Evolutionary conservation across 1,284 basidiomycete species (phyloP), one percentile per base, ranked within the genome.

Genomic region (Boletus semigastroideus): DNA sequence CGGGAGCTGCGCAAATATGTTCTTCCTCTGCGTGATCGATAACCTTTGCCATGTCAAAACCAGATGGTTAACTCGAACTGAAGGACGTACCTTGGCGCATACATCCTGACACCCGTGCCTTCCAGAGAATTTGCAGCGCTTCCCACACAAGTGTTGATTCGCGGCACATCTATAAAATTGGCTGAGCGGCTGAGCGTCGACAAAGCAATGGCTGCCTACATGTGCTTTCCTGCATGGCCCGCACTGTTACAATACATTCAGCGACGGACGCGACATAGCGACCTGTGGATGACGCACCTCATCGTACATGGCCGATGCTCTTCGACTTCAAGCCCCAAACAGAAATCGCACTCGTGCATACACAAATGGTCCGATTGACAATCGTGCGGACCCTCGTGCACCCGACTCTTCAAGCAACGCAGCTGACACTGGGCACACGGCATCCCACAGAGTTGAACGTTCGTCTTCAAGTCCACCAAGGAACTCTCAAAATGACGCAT

Each of bases 181-280:
- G 12, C 7, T 57, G 2, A 45, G 17, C 16, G 1, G 3, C 3
- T 31, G 16, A 10, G 1, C 4, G 4, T 12, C 17, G 14, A 8
- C 2, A 1, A 17, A 14, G 8, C 4, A 45, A 27, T 14, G 12
- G 40, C 54, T 72, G 44, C 63, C 2, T 44, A 81, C 80, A 82
- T 73, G 56, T 84, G 83, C 11, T 65, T 67, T 16, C 80, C 79
- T 9, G 73, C 62, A 53, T 85, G 83, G 0, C 84, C 82, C 14
- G 81, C 83, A 14, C 83, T 84, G 49, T 5, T 0, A 2, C 12
- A 25, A 37, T 0, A 2, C n/a, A 38, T 12, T 54, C 25, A 49
- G 42, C 9, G 45, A 14, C 2, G 11, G 11, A 14, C 14, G 22
- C 0, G n/a, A 13, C 5, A 37, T 11, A 9, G 20, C 3, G 20